Base-by-base conservation (phyloP, 139 green algal genomes). In the Protoeuglena noctilucae region DNA sequence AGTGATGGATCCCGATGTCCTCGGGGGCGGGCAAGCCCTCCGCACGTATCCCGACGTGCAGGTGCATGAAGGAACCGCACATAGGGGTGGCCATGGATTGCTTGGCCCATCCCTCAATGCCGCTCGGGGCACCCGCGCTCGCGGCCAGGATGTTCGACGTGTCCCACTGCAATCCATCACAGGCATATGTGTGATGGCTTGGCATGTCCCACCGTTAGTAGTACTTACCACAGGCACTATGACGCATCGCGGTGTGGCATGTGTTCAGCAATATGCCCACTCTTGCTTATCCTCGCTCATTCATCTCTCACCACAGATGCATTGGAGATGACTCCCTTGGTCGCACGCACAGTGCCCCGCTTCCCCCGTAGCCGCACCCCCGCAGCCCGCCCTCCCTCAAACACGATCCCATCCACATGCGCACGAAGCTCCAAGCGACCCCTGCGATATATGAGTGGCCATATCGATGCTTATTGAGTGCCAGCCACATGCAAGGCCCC, bases 1-100 rank as follows among this genome's bases (percentile, higher is more conserved):
- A 68, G 64, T 93, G 83, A 64, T 93, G 81, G 63, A 73, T 80
- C 40, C 86, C 73, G 30, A 90, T 51, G 40, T 89, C 71, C 3
- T 55, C 25, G 2, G 18, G 5, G 12, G 39, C 12, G 23, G 72
- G 65, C 21, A 95, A 60, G 12, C 75, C 81, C 0, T 58, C 54
- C 1, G 72, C 77, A 58, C 93, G 68, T 48, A 94, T 86, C n/a
- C 85, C 81, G 22, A 93, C 56, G 60, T 94, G 86, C 27, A 94
- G 60, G 68, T 94, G 86, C 66, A 55, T 34, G 49, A 55, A 55
- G 6, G 24, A 41, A 14, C n/a, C 6, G 21, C 29, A 23, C 24
- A 22, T 30, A 4, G 49, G 49, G 6, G 31, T 12, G 21, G 17
- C 24, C 17, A 17, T 43, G 34, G 9, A 43, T 12, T 43, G 9